Base-by-base conservation (phyloP, 2,329 filamentous ascomycete genomes). In the Aspergillus phoenicis region DNA sequence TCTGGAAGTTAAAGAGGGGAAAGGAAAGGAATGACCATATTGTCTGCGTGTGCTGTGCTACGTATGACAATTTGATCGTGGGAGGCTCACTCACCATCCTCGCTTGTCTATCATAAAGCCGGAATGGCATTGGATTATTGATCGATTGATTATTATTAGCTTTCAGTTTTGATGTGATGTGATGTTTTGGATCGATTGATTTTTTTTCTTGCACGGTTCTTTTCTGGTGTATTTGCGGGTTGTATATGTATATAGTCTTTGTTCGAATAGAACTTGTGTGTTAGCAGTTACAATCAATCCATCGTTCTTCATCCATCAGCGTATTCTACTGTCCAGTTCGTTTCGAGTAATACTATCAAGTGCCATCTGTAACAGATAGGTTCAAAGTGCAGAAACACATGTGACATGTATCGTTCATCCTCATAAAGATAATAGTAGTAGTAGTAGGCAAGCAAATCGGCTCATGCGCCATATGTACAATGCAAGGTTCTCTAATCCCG, bases 231-330 rank as follows among this genome's bases (percentile, higher is more conserved):
- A 22, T 11, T 63, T 65, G 52, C 52, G 56, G 60, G 52, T 36
- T 65, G 62, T 65, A 65, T 59, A 60, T 65, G 62, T 65, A 65
- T 59, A 60, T 64, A 62, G 15, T 49, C 26, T 52, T 58, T 52
- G 62, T 47, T 51, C 22, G 15, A 28, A 64, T 64, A 65, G 57
- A 65, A 58, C 33, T 51, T 36, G 33, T 36, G 33, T 54, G 20
- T 48, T 22, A 39, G 33, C 38, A 20, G 53, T 41, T 52, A 38
- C 53, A 36, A 28, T 48, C 54, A 4, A 38, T 24, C n/a, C 57
- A 17, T 22, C 8, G 20, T 36, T 8, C 20, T 20, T 30, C 33
- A 36, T 36, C 33, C 33, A 36, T 36, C 11, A 36, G 13, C 0
- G 5, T 6, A 36, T 36, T 15, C 11, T 10, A 36, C 11, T 36